Percentiles rank a stretch among this genome's conserved stretches.
phyloP scores from a whole-genome alignment of 2,329 filamentous ascomycete genomes.

The Colletotrichum musae region DNA sequence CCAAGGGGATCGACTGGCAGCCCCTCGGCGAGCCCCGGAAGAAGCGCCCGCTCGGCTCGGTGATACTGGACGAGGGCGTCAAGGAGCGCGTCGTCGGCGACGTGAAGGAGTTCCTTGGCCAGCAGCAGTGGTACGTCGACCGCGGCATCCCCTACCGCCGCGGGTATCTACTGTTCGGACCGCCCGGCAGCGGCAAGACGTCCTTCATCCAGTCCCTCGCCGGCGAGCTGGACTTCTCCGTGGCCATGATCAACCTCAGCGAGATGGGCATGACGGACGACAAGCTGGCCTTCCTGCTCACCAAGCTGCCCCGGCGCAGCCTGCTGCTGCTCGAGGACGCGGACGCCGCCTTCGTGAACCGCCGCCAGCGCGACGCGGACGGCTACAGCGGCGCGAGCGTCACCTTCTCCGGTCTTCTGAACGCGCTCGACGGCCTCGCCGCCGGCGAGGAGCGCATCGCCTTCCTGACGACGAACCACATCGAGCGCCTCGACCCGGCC shows the following conservation, averaged over 20 bases:
- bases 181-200: slow-evolving; percentile 92
- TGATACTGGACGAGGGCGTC: slow-evolving; percentile 87
- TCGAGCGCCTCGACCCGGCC: slow-evolving; percentile 90
- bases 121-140: slow-evolving; percentile 90
- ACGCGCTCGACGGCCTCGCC: slow-evolving; percentile 90
- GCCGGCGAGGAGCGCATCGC: slow-evolving; percentile 94
- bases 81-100: slow-evolving; percentile 86
- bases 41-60: slow-evolving; percentile 89
- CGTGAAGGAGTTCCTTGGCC: slow-evolving; percentile 84
- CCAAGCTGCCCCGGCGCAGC: slow-evolving; percentile 86
- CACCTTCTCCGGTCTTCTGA: slow-evolving; percentile 92
- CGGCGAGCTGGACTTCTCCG: slow-evolving; percentile 91
- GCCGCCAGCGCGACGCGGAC: slow-evolving; percentile 81
- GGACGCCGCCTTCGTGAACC: slow-evolving; percentile 90
- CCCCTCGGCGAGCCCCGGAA: slow-evolving; percentile 86
- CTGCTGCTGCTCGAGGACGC: slow-evolving; percentile 90
- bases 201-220: slow-evolving; percentile 97
- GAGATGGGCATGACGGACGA: slow-evolving; percentile 93
- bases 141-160: slow-evolving; percentile 94
- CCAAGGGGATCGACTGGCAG: slow-evolving; percentile 87
- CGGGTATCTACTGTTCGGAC: slow-evolving; percentile 90
- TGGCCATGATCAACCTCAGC: slow-evolving; percentile 92
- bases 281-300: slow-evolving; percentile 86
- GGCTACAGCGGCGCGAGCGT: slow-evolving; percentile 91
- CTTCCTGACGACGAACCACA: slow-evolving; percentile 95